Evolutionary conservation across 1,139 yeast genomes (phyloP).

Genomic region (Meyerozyma athensensis): DNA sequence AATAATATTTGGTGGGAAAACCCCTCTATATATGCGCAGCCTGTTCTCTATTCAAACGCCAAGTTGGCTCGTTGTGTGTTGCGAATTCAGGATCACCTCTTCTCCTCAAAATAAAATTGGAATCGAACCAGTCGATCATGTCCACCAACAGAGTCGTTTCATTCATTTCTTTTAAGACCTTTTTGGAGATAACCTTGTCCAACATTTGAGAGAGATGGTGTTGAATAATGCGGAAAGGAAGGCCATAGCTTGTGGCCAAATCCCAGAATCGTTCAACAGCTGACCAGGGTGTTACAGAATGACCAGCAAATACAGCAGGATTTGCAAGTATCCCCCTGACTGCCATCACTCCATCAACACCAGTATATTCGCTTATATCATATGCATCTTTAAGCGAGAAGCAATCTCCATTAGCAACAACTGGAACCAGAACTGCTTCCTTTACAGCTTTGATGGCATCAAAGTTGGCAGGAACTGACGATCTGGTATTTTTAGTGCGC

Average conservation of each 20-base stretch:
- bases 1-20: neutral
- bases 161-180: slow-evolving; percentile 60
- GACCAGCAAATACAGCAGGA: slow-evolving; percentile 84
- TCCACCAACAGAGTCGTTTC: slow-evolving; percentile 52
- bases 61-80: slow-evolving; percentile 49
- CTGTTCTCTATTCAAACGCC: slow-evolving; percentile 32
- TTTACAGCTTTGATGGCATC: slow-evolving; percentile 74
- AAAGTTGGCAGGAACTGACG: slow-evolving; percentile 75
- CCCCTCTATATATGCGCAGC: slow-evolving; percentile 22
- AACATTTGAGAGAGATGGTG: slow-evolving; percentile 90
- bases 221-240: slow-evolving; percentile 78
- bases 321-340: slow-evolving; percentile 83
- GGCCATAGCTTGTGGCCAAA: slow-evolving; percentile 70
- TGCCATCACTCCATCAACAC: slow-evolving; percentile 92
- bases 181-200: slow-evolving; percentile 52
- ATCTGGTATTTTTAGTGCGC: slow-evolving; percentile 77
- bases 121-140: slow-evolving; percentile 79
- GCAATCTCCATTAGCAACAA: slow-evolving; percentile 95
- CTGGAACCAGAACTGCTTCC: slow-evolving; percentile 63
- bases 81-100: slow-evolving; percentile 69
- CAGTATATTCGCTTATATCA: slow-evolving; percentile 58
- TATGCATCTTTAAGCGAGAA: slow-evolving; percentile 60
- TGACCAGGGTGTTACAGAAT: slow-evolving; percentile 76
- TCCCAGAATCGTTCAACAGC: slow-evolving; percentile 84
- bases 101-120: slow-evolving; percentile 58